phyloP scores from a whole-genome alignment of 2,329 filamentous ascomycete genomes.

The Penicillium sp. region DNA sequence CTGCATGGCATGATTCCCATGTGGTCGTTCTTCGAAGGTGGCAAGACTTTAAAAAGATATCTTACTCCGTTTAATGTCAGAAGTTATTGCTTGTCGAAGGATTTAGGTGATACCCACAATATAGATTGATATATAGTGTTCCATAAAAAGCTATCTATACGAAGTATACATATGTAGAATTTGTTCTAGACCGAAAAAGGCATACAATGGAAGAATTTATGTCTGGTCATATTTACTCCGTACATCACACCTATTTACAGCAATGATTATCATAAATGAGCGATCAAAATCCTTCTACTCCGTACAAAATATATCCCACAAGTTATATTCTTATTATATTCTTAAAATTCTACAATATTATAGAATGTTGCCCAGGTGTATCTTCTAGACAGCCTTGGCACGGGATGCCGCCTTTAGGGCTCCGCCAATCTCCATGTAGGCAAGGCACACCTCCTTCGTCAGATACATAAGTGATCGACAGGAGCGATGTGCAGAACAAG shows the following conservation, averaged over 20 bases:
- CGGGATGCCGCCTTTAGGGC: background rate
- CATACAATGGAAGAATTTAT: background rate
- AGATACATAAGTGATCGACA: slow-evolving; percentile 1
- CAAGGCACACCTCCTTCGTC: background rate
- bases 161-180: background rate
- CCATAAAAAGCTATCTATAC: background rate
- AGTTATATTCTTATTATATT: background rate
- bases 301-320: background rate
- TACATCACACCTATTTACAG: background rate
- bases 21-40: background rate
- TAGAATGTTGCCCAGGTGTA: background rate
- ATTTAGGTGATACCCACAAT: background rate
- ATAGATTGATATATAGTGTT: background rate
- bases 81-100: no score
- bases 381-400: background rate
- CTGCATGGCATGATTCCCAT: background rate
- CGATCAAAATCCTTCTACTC: background rate
- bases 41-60: background rate
- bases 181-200: background rate
- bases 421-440: background rate
- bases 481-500: background rate
- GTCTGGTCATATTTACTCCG: background rate
- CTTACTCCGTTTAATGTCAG: background rate
- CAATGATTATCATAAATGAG: background rate
- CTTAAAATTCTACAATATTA: no score